Base-by-base conservation (phyloP, 495 filamentous ascomycete genomes). In the Hyaloscypha bicolor region DNA sequence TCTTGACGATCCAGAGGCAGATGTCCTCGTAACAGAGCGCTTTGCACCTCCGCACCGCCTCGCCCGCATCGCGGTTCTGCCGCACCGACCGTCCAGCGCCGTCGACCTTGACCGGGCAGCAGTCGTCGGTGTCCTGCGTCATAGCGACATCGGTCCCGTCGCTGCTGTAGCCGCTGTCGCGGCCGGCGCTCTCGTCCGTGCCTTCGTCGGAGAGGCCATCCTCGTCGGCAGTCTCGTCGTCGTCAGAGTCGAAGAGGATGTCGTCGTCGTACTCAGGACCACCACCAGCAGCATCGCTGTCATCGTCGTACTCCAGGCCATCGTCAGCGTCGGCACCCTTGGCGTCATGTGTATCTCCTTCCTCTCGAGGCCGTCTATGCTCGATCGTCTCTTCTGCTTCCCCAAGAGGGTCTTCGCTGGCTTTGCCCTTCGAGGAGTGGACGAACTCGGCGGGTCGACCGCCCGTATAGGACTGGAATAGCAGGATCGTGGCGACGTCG, bases 1-100 rank as follows among this genome's bases (percentile, higher is more conserved):
- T 66, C 63, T 68, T 33, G 9, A 77, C 68, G 19, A 77, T 56
- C 72, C 37, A 70, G 45, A 72, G 64, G 57, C 69, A 48, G 68
- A 77, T 72, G 31, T 75, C 71, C 63, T 77, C 71, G 61, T 71
- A 73, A 55, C 59, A 72, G 29, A 72, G 67, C 16, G 63, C 64
- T 66, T 72, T 72, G n/a, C 48, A 69, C 62, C 60, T 63, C 68
- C 72, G 52, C 33, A 12, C 39, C 19, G 32, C 60, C 59, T 65
- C 39, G n/a, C 61, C 16, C 25, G 62, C 22, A 29, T 71, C 61
- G 33, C n/a, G 55, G 35, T 25, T 30, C 55, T 60, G 53, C 21
- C 22, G 31, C 61, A 48, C 3, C 35, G 64, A 39, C 52, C 60
- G 5, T 22, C 64, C 45, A 29, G 32, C 16, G 32, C 55, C 48